A percentile compares a stretch with the other conserved stretches of the same genome.
Evolutionary conservation across 768 basidiomycete genomes (phyloP).

Genomic region (Hysterangium stoloniferum): DNA sequence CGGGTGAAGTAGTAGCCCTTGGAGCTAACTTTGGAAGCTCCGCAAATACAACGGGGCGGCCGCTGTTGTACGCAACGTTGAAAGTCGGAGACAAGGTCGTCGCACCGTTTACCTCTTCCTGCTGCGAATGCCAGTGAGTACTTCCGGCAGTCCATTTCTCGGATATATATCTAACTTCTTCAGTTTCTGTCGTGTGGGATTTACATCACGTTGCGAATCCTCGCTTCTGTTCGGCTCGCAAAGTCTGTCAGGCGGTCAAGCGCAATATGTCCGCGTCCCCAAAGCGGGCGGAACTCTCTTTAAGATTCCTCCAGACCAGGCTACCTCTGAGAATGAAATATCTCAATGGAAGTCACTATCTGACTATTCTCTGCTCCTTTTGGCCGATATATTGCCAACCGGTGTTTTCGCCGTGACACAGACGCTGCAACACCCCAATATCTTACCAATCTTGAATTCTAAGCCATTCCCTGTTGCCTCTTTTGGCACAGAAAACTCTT

Average conservation of each 20-base stretch:
- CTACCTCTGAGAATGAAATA: not conserved
- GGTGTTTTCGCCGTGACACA: constrained; percentile 72
- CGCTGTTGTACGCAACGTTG: constrained; percentile 53
- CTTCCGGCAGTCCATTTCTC: not conserved
- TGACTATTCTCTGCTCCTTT: constrained; percentile 60
- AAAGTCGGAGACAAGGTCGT: constrained; percentile 71
- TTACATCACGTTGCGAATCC: constrained; percentile 59
- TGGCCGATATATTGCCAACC: constrained; percentile 76
- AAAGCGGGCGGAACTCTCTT: constrained; percentile 73
- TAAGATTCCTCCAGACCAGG: constrained; percentile 20
- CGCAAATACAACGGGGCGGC: constrained; percentile 36
- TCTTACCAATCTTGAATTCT: constrained; percentile 50
- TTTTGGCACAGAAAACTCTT: constrained; percentile 3
- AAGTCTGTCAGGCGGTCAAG: constrained; percentile 63
- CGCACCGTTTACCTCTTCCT: constrained; percentile 74
- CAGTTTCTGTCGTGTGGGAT: constrained; percentile 68
- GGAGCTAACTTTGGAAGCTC: constrained; percentile 47
- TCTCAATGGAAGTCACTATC: constrained; percentile 25
- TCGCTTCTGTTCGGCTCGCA: constrained; percentile 61
- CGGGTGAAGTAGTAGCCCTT: constrained; percentile 62
- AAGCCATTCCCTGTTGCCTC: constrained; percentile 50
- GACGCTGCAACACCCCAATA: constrained; percentile 65
- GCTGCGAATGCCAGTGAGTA: constrained; percentile 80
- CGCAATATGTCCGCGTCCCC: constrained; percentile 74
- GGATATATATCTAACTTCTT: not conserved